Evolutionary conservation across 345 rosid genomes (phyloP).

Genomic region (Capsella bursapastoris): DNA sequence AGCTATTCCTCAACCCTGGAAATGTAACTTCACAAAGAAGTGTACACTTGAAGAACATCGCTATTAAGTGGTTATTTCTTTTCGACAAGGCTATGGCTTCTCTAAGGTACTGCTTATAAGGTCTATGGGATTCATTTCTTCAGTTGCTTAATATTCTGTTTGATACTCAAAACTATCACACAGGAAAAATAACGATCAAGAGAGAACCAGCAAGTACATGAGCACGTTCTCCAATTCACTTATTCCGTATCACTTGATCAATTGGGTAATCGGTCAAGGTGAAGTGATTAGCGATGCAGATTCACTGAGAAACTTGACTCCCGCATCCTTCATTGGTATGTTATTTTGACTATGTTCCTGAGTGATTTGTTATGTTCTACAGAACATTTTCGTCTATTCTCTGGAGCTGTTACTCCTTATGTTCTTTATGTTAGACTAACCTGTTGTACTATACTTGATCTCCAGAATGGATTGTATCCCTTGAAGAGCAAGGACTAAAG

Average conservation of each 20-base stretch:
- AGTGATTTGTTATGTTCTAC: conserved; percentile 1
- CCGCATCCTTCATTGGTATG: conserved; percentile 57
- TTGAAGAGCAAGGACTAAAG: conserved; percentile 64
- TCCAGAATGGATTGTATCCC: conserved; percentile 68
- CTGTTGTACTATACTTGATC: conserved; percentile 29
- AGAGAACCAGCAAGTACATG: conserved; percentile 50
- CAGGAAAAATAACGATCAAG: conserved; percentile 61
- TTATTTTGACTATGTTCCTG: neutral
- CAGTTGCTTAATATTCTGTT: conserved; percentile 17
- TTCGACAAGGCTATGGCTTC: conserved; percentile 52
- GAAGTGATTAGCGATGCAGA: conserved; percentile 48
- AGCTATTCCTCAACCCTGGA: conserved; percentile 53
- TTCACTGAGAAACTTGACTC: conserved; percentile 48
- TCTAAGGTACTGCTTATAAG: conserved; percentile 50
- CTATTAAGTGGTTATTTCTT: conserved; percentile 64
- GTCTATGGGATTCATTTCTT: neutral
- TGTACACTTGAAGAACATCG: conserved; percentile 54
- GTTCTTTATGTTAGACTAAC: conserved; percentile 16
- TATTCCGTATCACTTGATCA: conserved; percentile 54
- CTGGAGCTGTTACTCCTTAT: conserved; percentile 14
- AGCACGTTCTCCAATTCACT: conserved; percentile 56
- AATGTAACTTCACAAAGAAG: conserved; percentile 42
- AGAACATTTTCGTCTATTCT: conserved; percentile 1
- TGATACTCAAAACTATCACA: conserved; percentile 39
- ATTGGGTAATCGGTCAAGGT: conserved; percentile 59